phyloP scores from a whole-genome alignment of 495 filamentous ascomycete genomes.

The Hyaloscypha bicolor region DNA sequence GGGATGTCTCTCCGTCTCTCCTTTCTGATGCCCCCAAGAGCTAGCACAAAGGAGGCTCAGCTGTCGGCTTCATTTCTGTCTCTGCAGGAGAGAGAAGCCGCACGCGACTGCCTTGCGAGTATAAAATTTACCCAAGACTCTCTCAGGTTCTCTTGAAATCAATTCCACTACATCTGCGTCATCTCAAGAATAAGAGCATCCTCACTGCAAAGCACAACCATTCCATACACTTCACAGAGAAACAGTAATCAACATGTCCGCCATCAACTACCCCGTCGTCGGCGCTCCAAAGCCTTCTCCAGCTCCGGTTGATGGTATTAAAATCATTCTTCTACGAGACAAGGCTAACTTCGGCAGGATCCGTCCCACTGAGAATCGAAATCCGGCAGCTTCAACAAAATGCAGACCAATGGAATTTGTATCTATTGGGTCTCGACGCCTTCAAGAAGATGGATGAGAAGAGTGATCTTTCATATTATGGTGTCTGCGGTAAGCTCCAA shows the following conservation, averaged over 20 bases:
- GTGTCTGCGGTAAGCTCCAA: conserved; percentile 53
- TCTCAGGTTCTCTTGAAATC: background rate
- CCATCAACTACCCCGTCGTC: conserved; percentile 25
- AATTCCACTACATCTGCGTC: background rate
- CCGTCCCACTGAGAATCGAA: conserved; percentile 44
- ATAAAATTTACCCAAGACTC: background rate
- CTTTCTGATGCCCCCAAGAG: no score
- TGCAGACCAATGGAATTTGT: conserved; percentile 42
- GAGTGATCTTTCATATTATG: conserved; percentile 60
- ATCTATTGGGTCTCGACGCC: conserved; percentile 26
- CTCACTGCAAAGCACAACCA: background rate
- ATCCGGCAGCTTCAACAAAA: conserved; percentile 62
- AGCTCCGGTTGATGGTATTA: conserved; percentile 26
- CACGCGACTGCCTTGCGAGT: background rate
- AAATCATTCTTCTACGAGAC: background rate
- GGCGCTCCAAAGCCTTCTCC: conserved; percentile 20
- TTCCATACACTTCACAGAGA: background rate
- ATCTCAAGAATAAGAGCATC: background rate
- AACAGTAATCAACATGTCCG: conserved; percentile 28
- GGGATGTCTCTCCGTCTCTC: no score
- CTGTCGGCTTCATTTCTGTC: background rate
- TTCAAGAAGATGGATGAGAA: conserved; percentile 54
- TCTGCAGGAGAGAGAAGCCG: background rate
- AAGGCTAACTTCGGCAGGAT: conserved; percentile 20
- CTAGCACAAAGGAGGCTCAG: background rate